Evolutionary conservation across 495 filamentous ascomycete genomes (phyloP).

Genomic region (Daldinia childiae): DNA sequence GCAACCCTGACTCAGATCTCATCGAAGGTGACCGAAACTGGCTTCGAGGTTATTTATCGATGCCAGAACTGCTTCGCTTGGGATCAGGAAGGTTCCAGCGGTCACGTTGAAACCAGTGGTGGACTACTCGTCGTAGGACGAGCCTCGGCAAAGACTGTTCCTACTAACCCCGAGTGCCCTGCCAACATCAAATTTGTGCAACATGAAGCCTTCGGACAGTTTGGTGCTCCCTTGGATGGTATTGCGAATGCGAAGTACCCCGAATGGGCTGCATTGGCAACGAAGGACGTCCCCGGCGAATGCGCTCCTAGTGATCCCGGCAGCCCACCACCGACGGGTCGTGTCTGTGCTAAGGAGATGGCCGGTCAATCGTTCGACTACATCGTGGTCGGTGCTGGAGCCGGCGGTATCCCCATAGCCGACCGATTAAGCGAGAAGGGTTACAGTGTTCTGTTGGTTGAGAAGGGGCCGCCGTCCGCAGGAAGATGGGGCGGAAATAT

Average conservation of each 20-base stretch:
- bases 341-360: conserved; percentile 51
- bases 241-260: conserved; percentile 59
- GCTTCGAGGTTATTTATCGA: conserved; percentile 68
- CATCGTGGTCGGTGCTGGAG: conserved; percentile 72
- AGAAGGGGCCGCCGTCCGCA: conserved; percentile 73
- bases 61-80: conserved; percentile 72
- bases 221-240: conserved; percentile 52
- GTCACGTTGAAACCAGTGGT: conserved; percentile 48
- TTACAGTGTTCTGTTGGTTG: conserved; percentile 82
- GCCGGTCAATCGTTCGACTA: conserved; percentile 67
- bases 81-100: conserved; percentile 60
- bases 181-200: conserved; percentile 49
- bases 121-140: conserved; percentile 58
- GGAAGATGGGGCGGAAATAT: conserved; percentile 66
- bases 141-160: conserved; percentile 49
- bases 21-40: conserved; percentile 58
- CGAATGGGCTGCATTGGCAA: conserved; percentile 58
- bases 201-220: conserved; percentile 57
- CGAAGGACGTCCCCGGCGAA: conserved; percentile 47
- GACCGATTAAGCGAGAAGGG: conserved; percentile 77
- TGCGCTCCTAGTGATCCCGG: conserved; percentile 43
- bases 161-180: conserved; percentile 49
- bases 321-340: conserved; percentile 28
- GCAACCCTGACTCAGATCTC: conserved; percentile 67
- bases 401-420: conserved; percentile 71